A percentile compares a stretch with the other conserved stretches of the same genome.
These are phyloP conservation scores for Ceratocystiopsis minuta DNA, from an alignment of 2,329 filamentous ascomycete species.

Conservation along the genomic window DNA sequence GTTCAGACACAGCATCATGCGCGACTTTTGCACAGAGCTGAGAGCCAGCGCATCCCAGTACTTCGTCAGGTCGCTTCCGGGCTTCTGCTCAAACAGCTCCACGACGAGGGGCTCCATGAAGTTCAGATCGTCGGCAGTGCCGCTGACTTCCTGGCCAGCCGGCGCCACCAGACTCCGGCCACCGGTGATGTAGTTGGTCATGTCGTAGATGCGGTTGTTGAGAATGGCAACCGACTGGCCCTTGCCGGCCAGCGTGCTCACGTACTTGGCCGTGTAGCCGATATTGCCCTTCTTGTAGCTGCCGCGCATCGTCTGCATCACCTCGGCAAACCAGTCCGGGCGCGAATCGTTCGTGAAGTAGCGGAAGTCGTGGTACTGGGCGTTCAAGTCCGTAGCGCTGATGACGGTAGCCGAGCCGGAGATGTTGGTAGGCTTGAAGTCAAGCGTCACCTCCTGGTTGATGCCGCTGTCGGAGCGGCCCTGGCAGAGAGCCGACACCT, in stretches of 20 bases:
- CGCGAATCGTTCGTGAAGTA: constrained; percentile 64
- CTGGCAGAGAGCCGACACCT: constrained; percentile 80
- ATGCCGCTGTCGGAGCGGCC: constrained; percentile 48
- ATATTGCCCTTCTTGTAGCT: constrained; percentile 76
- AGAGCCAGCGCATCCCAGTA: constrained; percentile 59
- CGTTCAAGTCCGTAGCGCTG: constrained; percentile 50
- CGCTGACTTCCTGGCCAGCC: constrained; percentile 29
- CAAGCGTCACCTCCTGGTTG: constrained; percentile 59
- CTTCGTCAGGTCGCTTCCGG: constrained; percentile 68
- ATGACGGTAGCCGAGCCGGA: constrained; percentile 48
- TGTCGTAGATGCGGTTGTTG: constrained; percentile 65
- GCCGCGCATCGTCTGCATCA: constrained; percentile 59
- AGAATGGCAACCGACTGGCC: constrained; percentile 59
- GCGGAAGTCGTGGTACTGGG: constrained; percentile 84
- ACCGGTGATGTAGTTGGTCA: constrained; percentile 66
- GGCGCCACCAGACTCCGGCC: constrained; percentile 48
- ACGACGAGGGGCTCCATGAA: constrained; percentile 70
- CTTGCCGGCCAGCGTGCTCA: constrained; percentile 51
- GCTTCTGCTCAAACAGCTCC: constrained; percentile 54
- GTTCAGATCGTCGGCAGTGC: constrained; percentile 30
- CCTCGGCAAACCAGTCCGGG: constrained; percentile 82
- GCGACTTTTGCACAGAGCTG: constrained; percentile 28
- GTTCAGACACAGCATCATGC: constrained; percentile 72
- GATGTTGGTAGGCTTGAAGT: constrained; percentile 64
- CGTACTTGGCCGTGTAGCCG: constrained; percentile 63